Base-by-base conservation (phyloP, 306 rosid genomes). In the Sesbania bispinosa region DNA sequence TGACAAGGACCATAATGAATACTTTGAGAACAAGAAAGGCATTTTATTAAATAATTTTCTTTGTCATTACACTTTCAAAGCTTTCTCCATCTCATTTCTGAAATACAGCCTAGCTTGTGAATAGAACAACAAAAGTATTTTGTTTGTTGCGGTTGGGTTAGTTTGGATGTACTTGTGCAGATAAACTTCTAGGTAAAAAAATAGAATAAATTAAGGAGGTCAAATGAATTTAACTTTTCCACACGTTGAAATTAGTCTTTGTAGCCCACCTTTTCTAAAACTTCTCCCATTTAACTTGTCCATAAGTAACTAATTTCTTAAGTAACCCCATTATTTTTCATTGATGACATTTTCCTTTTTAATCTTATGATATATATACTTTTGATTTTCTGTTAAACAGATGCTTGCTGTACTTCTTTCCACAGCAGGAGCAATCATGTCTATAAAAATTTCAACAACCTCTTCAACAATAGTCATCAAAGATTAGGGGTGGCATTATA, bases 361-460 rank as follows among this genome's bases (percentile, higher is more conserved):
- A 66, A 54, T 58, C n/a, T n/a, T n/a, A 21, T 23, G 39, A 61
- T 33, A 11, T 21, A 21, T 59, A 32, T 27, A n/a, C n/a, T 72
- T 65, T 74, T 20, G 18, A 6, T 4, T 77, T 35, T 73, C 11
- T 62, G n/a, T 74, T 54, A 55, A 68, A 63, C 87, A 93, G 98
- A 62, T 67, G 41, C 72, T 90, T 24, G 88, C 89, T 66, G 83
- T 85, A 32, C 81, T 93, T 73, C 65, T 90, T 73, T 87, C 87
- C 54, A 93, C 98, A 73, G 80, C 78, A 62, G 98, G 92, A 65
- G 98, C 93, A 77, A 86, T 93, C 53, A 75, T 93, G 90, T 93
- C 98, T 23, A 82, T 93, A 88, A 84, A 81, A 84, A 85, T 82
- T 90, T 93, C 88, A 88, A 83, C 88, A 93, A 88, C 72, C 78